Evolutionary conservation across 2,329 filamentous ascomycete species (phyloP).

Genomic region (Fusarium sp.): DNA sequence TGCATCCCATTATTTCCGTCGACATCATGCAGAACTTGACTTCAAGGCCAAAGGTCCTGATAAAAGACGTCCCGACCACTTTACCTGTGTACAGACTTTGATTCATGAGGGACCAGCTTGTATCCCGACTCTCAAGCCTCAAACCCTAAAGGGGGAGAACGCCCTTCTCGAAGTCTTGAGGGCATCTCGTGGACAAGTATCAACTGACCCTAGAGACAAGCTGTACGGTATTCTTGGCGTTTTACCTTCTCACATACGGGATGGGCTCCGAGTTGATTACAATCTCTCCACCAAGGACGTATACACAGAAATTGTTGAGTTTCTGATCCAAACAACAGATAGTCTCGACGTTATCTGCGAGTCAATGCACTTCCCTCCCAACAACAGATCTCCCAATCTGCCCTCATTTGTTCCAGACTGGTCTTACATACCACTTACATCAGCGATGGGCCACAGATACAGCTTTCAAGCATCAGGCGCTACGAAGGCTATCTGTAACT

Average conservation of each 20-base stretch:
- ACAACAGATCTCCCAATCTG: conserved; percentile 9
- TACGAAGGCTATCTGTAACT: not conserved
- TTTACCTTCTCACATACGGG: not conserved
- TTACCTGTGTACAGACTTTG: conserved; percentile 14
- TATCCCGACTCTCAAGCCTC: conserved; percentile 1
- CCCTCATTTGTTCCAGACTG: conserved; percentile 32
- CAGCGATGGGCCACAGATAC: conserved; percentile 20
- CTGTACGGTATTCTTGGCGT: conserved; percentile 24
- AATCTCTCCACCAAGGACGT: conserved; percentile 27
- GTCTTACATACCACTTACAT: conserved; percentile 27
- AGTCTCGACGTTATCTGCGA: conserved; percentile 24
- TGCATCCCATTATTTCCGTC: not conserved
- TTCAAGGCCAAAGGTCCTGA: conserved; percentile 5
- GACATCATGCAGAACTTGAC: not conserved
- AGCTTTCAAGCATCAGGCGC: conserved; percentile 7
- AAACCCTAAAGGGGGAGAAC: not conserved
- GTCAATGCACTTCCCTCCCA: conserved; percentile 19
- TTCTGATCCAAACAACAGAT: conserved; percentile 26
- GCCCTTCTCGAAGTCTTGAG: conserved; percentile 18
- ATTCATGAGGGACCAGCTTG: conserved; percentile 18
- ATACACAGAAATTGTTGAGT: conserved; percentile 27
- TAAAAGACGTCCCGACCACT: conserved; percentile 10
- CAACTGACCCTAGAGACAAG: conserved; percentile 25
- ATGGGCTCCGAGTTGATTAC: conserved; percentile 13
- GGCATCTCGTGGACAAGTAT: conserved; percentile 17